Evolutionary conservation across 495 filamentous ascomycete species (phyloP).

Genomic region (Penicillium nucicola): DNA sequence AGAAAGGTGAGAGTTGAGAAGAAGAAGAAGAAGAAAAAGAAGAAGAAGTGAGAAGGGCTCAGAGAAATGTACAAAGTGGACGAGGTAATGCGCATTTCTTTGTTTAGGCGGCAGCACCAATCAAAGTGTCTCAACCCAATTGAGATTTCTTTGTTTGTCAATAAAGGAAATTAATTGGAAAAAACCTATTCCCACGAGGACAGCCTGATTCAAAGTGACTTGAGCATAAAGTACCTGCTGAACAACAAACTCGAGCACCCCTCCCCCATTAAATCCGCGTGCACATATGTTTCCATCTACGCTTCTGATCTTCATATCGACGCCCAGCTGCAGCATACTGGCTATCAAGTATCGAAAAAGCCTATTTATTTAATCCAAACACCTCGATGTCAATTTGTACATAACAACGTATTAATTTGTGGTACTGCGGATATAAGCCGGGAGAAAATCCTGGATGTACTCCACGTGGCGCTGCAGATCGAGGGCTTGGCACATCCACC

Average conservation of each 20-base stretch:
- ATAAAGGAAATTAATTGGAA: too few relatives aligned
- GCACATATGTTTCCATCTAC: too few relatives aligned
- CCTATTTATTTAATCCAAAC: too few relatives aligned
- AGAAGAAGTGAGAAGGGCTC: not conserved
- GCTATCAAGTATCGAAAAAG: too few relatives aligned
- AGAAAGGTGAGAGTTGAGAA: too few relatives aligned
- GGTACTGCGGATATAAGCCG: too few relatives aligned
- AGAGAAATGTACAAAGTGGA: not conserved
- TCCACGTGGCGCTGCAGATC: not conserved
- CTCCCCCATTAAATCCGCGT: too few relatives aligned
- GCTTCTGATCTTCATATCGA: not conserved
- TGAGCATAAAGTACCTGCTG: not conserved
- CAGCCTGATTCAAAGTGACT: not conserved
- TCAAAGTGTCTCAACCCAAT: not conserved
- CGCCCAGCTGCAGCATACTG: too few relatives aligned
- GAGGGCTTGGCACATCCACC: not conserved
- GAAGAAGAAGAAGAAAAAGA: not conserved
- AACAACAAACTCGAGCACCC: not conserved
- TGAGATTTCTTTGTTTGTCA: not conserved
- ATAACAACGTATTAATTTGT: too few relatives aligned
- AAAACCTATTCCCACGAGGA: not conserved
- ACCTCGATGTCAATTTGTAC: too few relatives aligned
- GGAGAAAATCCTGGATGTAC: not conserved
- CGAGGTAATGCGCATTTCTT: not conserved
- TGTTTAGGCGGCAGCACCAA: not conserved